Conservation (phyloP, 345 rosid species). For the Geranium rotundifolium region DNA sequence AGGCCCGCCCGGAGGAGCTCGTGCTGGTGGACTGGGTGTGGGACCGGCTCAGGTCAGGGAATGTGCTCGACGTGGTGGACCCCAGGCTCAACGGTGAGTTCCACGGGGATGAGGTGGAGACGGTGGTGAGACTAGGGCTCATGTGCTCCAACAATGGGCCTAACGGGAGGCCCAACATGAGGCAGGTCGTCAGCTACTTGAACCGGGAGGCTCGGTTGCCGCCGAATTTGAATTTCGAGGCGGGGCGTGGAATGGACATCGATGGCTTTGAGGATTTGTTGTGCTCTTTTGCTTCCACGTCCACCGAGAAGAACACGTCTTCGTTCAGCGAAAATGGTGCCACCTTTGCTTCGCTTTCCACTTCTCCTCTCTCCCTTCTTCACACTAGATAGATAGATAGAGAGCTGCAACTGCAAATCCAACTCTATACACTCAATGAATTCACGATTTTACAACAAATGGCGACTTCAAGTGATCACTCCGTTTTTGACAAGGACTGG, state of each 20-base stretch:
- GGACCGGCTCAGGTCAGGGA: constrained; percentile 40
- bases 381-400: constrained; percentile 4
- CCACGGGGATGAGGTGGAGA: constrained; percentile 34
- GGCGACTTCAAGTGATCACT: too few species aligned
- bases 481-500: too few species aligned
- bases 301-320: constrained; percentile 19
- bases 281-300: constrained; percentile 25
- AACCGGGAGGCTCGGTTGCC: constrained; percentile 44
- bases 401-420: not conserved
- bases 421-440: too few species aligned
- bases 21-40: constrained; percentile 79
- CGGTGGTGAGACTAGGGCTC: constrained; percentile 57
- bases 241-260: not conserved
- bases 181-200: constrained; percentile 56
- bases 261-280: constrained; percentile 28
- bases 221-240: constrained; percentile 8
- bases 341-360: constrained; percentile 21
- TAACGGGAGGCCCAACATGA: constrained; percentile 52
- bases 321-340: constrained; percentile 13
- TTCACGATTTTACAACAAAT: too few species aligned
- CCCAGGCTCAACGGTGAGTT: constrained; percentile 30
- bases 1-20: constrained; percentile 66
- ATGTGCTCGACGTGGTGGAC: constrained; percentile 43
- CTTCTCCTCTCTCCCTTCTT: constrained; percentile 25
- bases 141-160: constrained; percentile 56